Percentiles rank a stretch among this genome's conserved stretches.
Evolutionary conservation across 352 stramenopile genomes (phyloP).

Genomic region (Phytopythium helicoides): DNA sequence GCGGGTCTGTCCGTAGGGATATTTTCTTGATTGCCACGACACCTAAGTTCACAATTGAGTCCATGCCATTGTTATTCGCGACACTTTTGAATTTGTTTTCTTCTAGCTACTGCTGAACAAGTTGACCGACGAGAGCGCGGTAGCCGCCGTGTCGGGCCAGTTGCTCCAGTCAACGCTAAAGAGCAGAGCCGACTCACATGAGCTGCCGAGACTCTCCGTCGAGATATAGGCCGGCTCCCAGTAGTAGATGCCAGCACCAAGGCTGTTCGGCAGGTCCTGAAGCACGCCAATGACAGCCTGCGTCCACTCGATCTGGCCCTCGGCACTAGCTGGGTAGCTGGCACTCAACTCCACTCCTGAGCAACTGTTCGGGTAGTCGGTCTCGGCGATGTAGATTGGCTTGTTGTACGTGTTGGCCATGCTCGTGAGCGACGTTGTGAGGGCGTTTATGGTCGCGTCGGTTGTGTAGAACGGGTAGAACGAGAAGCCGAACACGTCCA

Average conservation of each 20-base stretch:
- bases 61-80: neutral
- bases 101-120: constrained; percentile 13
- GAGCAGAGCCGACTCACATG: constrained; percentile 25
- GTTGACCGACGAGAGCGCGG: constrained; percentile 19
- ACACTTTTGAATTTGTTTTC: too few species aligned
- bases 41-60: neutral
- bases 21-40: neutral
- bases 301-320: constrained; percentile 26
- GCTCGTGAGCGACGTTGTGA: constrained; percentile 20
- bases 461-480: constrained; percentile 31
- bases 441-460: constrained; percentile 19
- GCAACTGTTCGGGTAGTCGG: constrained; percentile 26
- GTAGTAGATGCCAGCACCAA: constrained; percentile 31
- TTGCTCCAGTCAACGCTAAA: constrained; percentile 30
- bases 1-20: neutral
- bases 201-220: constrained; percentile 20
- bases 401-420: constrained; percentile 29
- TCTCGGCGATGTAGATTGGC: constrained; percentile 30
- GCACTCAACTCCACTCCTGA: constrained; percentile 22
- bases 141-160: constrained; percentile 18
- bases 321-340: constrained; percentile 15
- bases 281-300: constrained; percentile 21
- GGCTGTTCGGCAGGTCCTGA: constrained; percentile 16
- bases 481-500: constrained; percentile 30
- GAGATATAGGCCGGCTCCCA: constrained; percentile 32